These are phyloP conservation scores for Neurospora sp. DNA, from an alignment of 495 filamentous ascomycete genomes.

Conservation along the genomic window DNA sequence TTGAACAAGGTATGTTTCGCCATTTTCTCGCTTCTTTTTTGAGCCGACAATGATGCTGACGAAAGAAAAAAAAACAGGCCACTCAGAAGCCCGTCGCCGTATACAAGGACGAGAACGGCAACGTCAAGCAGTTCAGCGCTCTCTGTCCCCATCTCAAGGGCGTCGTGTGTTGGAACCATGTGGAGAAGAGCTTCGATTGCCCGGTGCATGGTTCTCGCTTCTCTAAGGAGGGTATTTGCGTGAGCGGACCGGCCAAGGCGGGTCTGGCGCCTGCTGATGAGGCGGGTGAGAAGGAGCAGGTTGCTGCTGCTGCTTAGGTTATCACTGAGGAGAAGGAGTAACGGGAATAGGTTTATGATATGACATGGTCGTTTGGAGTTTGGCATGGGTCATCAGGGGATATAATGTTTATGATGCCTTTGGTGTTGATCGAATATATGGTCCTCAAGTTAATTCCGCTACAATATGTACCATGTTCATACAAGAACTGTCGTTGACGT, in stretches of 20 bases:
- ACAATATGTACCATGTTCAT: too few species aligned
- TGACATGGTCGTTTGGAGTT: background rate
- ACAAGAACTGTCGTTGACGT: too few species aligned
- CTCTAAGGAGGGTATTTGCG: conserved; percentile 38
- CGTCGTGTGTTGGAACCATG: conserved; percentile 45
- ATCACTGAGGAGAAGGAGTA: too few species aligned
- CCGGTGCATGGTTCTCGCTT: conserved; percentile 47
- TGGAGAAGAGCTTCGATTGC: conserved; percentile 47
- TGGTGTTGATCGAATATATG: too few species aligned
- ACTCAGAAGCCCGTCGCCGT: conserved; percentile 37
- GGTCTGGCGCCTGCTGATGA: conserved; percentile 18
- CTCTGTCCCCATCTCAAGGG: conserved; percentile 48
- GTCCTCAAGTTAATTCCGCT: too few species aligned
- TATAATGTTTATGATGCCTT: too few species aligned
- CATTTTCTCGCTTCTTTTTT: background rate
- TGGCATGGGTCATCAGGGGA: background rate
- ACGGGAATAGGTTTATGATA: too few species aligned
- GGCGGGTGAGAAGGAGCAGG: conserved; percentile 11
- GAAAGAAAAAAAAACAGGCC: background rate
- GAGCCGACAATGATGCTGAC: background rate
- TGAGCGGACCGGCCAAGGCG: conserved; percentile 41
- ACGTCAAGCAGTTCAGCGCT: conserved; percentile 38
- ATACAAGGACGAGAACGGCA: conserved; percentile 46
- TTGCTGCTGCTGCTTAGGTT: background rate
- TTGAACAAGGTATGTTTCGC: conserved; percentile 29